Conservation (phyloP, 768 basidiomycete species). For the Leucosporidium scottii region DNA sequence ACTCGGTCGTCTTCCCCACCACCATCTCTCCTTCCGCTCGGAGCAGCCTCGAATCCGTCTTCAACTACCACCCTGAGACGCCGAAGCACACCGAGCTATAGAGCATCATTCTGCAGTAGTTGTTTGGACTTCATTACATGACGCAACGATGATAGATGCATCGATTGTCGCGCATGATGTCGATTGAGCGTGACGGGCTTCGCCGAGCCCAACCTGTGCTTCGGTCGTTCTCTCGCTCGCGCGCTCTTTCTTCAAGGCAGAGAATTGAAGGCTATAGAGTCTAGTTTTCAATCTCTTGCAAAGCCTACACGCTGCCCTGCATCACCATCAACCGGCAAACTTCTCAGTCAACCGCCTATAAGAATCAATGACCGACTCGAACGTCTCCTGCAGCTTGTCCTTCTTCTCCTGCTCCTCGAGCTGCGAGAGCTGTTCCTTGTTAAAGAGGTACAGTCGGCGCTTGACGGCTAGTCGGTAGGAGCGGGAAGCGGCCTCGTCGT, state of each 20-base stretch:
- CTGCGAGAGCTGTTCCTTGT: conserved; percentile 64
- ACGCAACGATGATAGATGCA: too few relatives aligned
- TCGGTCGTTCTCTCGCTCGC: too few relatives aligned
- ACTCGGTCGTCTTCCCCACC: conserved; percentile 79
- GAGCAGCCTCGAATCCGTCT: conserved; percentile 16
- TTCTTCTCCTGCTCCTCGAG: conserved; percentile 73
- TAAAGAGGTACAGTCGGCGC: conserved; percentile 88
- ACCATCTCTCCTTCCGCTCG: too few relatives aligned
- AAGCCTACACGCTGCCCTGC: too few relatives aligned
- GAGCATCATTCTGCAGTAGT: not conserved
- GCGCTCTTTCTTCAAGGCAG: too few relatives aligned
- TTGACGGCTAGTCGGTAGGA: conserved; percentile 79
- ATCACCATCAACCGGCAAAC: conserved; percentile 5
- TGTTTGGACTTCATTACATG: too few relatives aligned
- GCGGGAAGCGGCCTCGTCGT: conserved; percentile 42
- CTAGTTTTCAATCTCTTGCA: too few relatives aligned
- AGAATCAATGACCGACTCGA: conserved; percentile 73
- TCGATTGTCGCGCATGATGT: too few relatives aligned
- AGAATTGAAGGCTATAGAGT: too few relatives aligned
- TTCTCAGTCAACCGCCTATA: conserved; percentile 66
- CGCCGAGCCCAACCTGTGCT: too few relatives aligned
- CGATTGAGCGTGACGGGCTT: too few relatives aligned
- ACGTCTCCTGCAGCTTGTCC: conserved; percentile 88
- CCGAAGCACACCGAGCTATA: conserved; percentile 16
- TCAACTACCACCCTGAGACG: conserved; percentile 16